phyloP scores from a whole-genome alignment of 768 basidiomycete genomes.

The Stropharia rugosoannulata region DNA sequence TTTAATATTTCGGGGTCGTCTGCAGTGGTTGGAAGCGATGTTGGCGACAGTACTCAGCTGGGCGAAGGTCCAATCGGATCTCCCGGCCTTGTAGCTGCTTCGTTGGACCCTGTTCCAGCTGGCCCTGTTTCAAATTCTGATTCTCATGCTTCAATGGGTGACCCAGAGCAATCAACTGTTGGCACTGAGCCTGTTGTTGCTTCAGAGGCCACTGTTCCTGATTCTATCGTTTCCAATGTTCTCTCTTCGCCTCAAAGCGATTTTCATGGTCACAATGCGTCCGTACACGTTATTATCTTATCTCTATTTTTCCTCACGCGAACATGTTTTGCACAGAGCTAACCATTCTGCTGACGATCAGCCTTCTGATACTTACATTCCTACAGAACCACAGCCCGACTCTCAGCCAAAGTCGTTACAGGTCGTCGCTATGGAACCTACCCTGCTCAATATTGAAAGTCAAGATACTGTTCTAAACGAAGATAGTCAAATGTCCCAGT shows the following conservation, averaged over 20 bases:
- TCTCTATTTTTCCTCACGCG: conserved; percentile 36
- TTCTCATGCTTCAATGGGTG: background rate
- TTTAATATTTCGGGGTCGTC: conserved; percentile 19
- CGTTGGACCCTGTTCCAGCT: background rate
- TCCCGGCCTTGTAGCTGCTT: background rate
- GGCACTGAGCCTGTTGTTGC: background rate
- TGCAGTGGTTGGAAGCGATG: conserved; percentile 11
- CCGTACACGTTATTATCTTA: conserved; percentile 47
- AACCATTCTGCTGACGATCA: conserved; percentile 47
- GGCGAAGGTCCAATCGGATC: conserved; percentile 2
- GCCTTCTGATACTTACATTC: conserved; percentile 43
- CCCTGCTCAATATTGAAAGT: conserved; percentile 46
- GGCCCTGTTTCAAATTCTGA: background rate
- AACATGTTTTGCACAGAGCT: conserved; percentile 37
- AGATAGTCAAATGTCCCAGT: conserved; percentile 17
- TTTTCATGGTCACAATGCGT: conserved; percentile 37
- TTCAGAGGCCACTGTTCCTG: conserved; percentile 5
- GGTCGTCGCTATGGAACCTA: conserved; percentile 49
- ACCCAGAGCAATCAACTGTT: background rate
- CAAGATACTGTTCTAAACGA: conserved; percentile 23
- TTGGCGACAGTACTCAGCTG: conserved; percentile 8
- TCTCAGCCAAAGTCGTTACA: conserved; percentile 34
- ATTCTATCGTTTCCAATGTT: conserved; percentile 23
- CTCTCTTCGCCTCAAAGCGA: conserved; percentile 27
- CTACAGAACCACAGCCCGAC: conserved; percentile 18